Percentiles rank a stretch among this genome's conserved stretches.
Conservation (phyloP, 2,329 filamentous ascomycete genomes). For the Westerdykella aurantiaca region DNA sequence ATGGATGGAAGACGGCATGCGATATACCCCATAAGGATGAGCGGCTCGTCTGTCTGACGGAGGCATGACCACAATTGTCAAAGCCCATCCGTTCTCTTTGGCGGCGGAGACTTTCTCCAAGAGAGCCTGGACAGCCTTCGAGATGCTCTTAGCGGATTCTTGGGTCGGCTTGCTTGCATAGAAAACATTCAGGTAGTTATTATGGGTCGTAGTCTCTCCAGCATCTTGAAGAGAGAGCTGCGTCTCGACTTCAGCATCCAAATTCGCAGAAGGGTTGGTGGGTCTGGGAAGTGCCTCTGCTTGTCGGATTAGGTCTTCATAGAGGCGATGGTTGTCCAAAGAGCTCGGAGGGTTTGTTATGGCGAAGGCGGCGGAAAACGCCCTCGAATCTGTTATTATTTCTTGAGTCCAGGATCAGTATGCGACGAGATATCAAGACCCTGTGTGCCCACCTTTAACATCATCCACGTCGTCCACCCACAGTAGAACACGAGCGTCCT, state of each 20-base stretch:
- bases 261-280: conserved; percentile 24
- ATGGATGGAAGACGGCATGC: conserved; percentile 16
- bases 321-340: conserved; percentile 32
- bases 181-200: conserved; percentile 12
- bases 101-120: not conserved
- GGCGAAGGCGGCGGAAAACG: conserved; percentile 21
- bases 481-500: conserved; percentile 28
- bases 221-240: conserved; percentile 15
- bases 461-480: conserved; percentile 39
- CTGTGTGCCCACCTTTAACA: conserved; percentile 24
- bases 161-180: too few species aligned
- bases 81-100: conserved; percentile 14
- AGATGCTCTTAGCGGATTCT: not conserved
- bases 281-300: conserved; percentile 26
- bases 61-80: conserved; percentile 37
- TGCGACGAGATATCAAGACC: not conserved
- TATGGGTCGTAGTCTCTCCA: conserved; percentile 17
- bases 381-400: conserved; percentile 15
- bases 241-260: conserved; percentile 20
- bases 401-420: conserved; percentile 19
- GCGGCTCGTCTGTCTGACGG: conserved; percentile 27
- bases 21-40: conserved; percentile 34
- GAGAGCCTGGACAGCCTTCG: not conserved
- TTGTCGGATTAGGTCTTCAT: conserved; percentile 34
- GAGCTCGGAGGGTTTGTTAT: conserved; percentile 29